These are phyloP conservation scores for Berberis thunbergii DNA, from an alignment of 164 flowering plant genomes.

Conservation along the genomic window DNA sequence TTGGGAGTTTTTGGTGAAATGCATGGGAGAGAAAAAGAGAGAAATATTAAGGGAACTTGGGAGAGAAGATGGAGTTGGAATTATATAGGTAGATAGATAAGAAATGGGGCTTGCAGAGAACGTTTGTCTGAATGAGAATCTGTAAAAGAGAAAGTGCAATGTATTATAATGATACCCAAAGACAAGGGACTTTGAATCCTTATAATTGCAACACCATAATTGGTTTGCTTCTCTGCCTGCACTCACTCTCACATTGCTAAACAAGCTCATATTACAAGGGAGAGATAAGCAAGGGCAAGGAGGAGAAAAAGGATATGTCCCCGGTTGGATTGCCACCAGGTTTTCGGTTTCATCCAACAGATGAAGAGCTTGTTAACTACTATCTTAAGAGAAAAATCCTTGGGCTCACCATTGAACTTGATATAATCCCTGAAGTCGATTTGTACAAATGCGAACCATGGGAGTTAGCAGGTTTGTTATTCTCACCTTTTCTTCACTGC, in stretches of 20 bases:
- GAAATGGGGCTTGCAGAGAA: conserved; percentile 38
- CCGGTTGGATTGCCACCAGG: conserved; percentile 88
- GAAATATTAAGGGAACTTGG: not conserved
- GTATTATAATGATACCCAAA: conserved; percentile 20
- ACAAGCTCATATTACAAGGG: not conserved
- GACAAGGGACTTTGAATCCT: conserved; percentile 51
- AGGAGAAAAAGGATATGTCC: conserved; percentile 33
- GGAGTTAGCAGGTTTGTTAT: conserved; percentile 61
- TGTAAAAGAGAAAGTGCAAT: conserved; percentile 59
- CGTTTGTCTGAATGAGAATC: conserved; percentile 69
- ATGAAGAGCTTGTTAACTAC: conserved; percentile 84
- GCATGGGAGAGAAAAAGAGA: not conserved
- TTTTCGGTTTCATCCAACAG: conserved; percentile 87
- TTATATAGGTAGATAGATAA: not conserved
- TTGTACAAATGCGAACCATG: conserved; percentile 96
- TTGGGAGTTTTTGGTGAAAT: not conserved
- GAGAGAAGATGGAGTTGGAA: not conserved
- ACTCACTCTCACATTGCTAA: not conserved
- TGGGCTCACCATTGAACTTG: conserved; percentile 76
- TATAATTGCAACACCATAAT: conserved; percentile 15
- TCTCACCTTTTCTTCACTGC: not conserved
- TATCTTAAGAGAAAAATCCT: conserved; percentile 79
- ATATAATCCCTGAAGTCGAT: conserved; percentile 88
- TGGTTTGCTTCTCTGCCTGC: not conserved
- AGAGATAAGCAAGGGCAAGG: not conserved